Conservation (phyloP, 2,329 filamentous ascomycete species). For the Penicillium sp. region DNA sequence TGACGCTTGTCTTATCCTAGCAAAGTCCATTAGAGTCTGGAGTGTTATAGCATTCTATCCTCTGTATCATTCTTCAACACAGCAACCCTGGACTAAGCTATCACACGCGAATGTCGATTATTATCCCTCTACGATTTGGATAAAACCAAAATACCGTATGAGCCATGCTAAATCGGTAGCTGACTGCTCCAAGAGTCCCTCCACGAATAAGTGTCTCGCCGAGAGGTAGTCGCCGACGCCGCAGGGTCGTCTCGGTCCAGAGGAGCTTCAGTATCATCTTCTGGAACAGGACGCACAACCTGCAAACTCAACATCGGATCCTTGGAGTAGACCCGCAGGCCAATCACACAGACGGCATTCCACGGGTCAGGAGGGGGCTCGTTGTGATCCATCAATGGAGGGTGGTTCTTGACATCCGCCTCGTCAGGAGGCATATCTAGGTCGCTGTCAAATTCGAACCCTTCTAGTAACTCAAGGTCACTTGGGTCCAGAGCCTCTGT, state of each 20-base stretch:
- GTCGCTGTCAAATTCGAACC: conserved; percentile 45
- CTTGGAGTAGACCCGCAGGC: conserved; percentile 56
- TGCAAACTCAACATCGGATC: conserved; percentile 51
- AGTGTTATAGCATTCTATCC: background rate
- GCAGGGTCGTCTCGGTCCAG: conserved; percentile 45
- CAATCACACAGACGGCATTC: conserved; percentile 61
- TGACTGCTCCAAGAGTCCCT: conserved; percentile 19
- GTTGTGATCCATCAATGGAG: background rate
- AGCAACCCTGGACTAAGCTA: background rate
- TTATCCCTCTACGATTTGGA: background rate
- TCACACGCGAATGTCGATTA: background rate
- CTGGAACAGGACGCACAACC: conserved; percentile 47
- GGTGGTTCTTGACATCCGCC: conserved; percentile 8
- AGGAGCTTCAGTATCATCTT: conserved; percentile 39
- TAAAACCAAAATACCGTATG: background rate
- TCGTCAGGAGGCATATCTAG: conserved; percentile 40
- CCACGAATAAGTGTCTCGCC: conserved; percentile 8
- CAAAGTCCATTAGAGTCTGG: background rate
- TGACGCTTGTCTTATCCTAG: background rate
- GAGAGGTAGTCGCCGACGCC: conserved; percentile 28
- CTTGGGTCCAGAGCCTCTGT: conserved; percentile 22
- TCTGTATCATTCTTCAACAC: background rate
- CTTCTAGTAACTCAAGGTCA: conserved; percentile 37
- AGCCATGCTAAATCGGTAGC: background rate
- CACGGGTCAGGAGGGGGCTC: conserved; percentile 44